These are phyloP conservation scores for Halophytophthora polymorphica DNA, from an alignment of 352 stramenopile species.

Conservation along the genomic window DNA sequence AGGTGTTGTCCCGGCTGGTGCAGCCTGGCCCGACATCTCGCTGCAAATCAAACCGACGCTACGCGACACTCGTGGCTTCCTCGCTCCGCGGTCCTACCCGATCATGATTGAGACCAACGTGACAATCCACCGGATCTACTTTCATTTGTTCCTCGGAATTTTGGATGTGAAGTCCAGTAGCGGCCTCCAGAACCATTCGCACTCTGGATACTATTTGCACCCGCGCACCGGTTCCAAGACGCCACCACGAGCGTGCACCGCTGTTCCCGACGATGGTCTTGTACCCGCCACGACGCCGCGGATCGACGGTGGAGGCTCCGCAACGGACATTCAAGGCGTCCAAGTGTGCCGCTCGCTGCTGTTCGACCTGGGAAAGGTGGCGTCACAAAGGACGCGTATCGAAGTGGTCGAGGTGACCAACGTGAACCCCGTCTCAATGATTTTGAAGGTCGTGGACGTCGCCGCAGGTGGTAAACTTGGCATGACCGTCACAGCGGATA, in stretches of 20 bases:
- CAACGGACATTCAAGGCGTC: slow-evolving; percentile 9
- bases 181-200: slow-evolving; percentile 20
- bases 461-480: slow-evolving; percentile 15
- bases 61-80: background rate
- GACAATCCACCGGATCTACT: slow-evolving; percentile 26
- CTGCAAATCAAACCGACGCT: slow-evolving; percentile 23
- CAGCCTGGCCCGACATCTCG: slow-evolving; percentile 27
- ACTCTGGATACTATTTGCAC: slow-evolving; percentile 16
- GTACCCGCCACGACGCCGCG: slow-evolving; percentile 8
- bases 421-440: slow-evolving; percentile 37
- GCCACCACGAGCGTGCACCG: slow-evolving; percentile 11
- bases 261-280: slow-evolving; percentile 8
- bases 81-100: slow-evolving; percentile 14
- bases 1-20: slow-evolving; percentile 12
- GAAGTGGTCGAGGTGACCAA: slow-evolving; percentile 48
- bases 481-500: slow-evolving; percentile 19
- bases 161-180: slow-evolving; percentile 24
- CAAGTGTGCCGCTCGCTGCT: slow-evolving; percentile 37
- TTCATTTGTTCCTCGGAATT: slow-evolving; percentile 38
- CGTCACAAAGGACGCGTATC: slow-evolving; percentile 16
- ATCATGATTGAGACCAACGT: slow-evolving; percentile 44
- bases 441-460: slow-evolving; percentile 20
- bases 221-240: slow-evolving; percentile 3
- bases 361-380: slow-evolving; percentile 44
- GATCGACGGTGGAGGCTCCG: slow-evolving; percentile 15